Evolutionary conservation across 140 eudicot species (phyloP), one percentile per base, ranked within the genome.

Genomic region (Oenanthe javanica): DNA sequence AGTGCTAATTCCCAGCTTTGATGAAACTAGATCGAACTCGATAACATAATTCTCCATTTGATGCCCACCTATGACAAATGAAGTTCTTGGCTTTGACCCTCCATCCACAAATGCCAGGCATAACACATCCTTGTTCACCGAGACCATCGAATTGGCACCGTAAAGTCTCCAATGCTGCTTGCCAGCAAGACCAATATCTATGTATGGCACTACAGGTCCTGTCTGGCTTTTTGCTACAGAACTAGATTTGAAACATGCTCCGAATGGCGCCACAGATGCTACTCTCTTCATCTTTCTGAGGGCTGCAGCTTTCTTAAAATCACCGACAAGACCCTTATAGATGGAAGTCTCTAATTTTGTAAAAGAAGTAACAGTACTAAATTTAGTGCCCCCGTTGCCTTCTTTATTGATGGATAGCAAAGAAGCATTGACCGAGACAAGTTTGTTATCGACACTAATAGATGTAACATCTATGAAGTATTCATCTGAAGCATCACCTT

Each of bases 91-190:
- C 46, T 63, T 77, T 9, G 77, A 7, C 23, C 59, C 71, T 47
- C 85, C 83, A 64, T 86, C 85, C 75, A 83, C 83, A 54, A 86
- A 77, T 47, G 78, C 89, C 31, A 83, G 81, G 52, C 89, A 83
- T 18, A 52, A 9, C 19, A 81, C 89, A n/a, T 42, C 75, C 27
- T 54, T 67, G 4, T 81, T 48, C 38, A 74, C 84, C 9, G 66
- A 46, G 18, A 81, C 87, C 87, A 86, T 80, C 2, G 67, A 59
- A 59, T 59, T 59, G 31, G 67, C 78, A 2, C 87, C 89, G 51
- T 86, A 83, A 55, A 84, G 66, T 49, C 85, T 80, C 87, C 87
- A 86, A 19, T 64, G 66, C n/a, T 59, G 71, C 63, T 67, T 67
- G 8, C 72, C 63, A 7, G 76, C 80, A 2, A 86, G 45, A 21